Evolutionary conservation across 2,329 filamentous ascomycete genomes (phyloP).

Genomic region (Didymella sp.): DNA sequence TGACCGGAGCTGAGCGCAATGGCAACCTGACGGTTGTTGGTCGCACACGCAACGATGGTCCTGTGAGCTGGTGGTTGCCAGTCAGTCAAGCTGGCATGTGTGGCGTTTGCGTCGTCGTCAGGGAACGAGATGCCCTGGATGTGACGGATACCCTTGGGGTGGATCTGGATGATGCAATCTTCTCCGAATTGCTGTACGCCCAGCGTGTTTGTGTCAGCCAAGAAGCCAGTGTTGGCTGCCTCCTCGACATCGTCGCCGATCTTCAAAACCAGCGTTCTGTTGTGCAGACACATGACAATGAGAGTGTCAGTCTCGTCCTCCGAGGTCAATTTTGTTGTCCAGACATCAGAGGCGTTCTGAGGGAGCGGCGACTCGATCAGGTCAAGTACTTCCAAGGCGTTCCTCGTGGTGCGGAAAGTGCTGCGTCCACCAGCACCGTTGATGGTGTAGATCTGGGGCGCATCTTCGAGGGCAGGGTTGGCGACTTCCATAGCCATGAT

Average conservation of each 20-base stretch:
- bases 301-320: slow-evolving; percentile 90
- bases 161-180: slow-evolving; percentile 89
- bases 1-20: slow-evolving; percentile 95
- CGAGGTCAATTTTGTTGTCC: slow-evolving; percentile 88
- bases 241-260: slow-evolving; percentile 98
- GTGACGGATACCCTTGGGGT: slow-evolving; percentile 94
- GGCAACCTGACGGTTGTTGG: slow-evolving; percentile 91
- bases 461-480: slow-evolving; percentile 89
- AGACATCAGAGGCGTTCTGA: slow-evolving; percentile 87
- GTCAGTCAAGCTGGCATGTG: slow-evolving; percentile 75
- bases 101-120: slow-evolving; percentile 32
- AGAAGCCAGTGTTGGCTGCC: slow-evolving; percentile 90
- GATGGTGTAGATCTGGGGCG: slow-evolving; percentile 93
- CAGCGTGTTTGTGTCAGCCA: slow-evolving; percentile 85
- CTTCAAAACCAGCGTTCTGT: slow-evolving; percentile 87
- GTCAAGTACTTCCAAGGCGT: slow-evolving; percentile 91
- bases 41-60: slow-evolving; percentile 91
- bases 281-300: slow-evolving; percentile 91
- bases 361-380: slow-evolving; percentile 94
- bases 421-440: slow-evolving; percentile 89
- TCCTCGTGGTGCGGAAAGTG: slow-evolving; percentile 88
- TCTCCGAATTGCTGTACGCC: slow-evolving; percentile 94
- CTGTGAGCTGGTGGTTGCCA: slow-evolving; percentile 94
- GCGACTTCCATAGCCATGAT: slow-evolving; percentile 89
- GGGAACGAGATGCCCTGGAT: slow-evolving; percentile 68